Percentiles rank a stretch among this genome's conserved stretches.
These are phyloP conservation scores for Cladosporium velox DNA, from an alignment of 2,329 filamentous ascomycete genomes.

Conservation along the genomic window DNA sequence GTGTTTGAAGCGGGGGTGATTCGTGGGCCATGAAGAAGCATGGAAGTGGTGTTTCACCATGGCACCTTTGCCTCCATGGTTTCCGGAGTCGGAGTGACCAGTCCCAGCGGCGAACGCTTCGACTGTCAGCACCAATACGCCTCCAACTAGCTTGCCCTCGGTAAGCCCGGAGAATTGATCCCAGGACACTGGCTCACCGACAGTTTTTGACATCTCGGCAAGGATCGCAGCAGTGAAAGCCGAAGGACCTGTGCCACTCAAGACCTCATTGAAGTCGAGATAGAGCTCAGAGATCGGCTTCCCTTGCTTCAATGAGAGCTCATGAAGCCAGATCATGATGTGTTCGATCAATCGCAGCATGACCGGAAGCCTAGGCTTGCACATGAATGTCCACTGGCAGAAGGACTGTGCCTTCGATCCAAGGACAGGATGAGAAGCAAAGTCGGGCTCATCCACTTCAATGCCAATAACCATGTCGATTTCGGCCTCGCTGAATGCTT, in stretches of 20 bases:
- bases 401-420: conserved; percentile 70
- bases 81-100: conserved; percentile 71
- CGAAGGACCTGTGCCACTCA: conserved; percentile 69
- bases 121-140: conserved; percentile 67
- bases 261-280: conserved; percentile 71
- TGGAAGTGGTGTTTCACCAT: conserved; percentile 75
- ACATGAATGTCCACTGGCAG: conserved; percentile 75
- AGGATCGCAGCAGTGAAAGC: conserved; percentile 68
- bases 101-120: conserved; percentile 73
- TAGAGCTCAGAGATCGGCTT: conserved; percentile 62
- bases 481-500: conserved; percentile 63
- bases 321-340: conserved; percentile 66
- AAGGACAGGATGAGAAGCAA: conserved; percentile 64
- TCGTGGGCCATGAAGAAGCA: conserved; percentile 69
- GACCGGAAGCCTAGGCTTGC: conserved; percentile 67
- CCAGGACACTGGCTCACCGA: conserved; percentile 58
- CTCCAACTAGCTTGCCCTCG: conserved; percentile 65
- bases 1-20: conserved; percentile 66
- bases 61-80: conserved; percentile 66
- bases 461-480: conserved; percentile 71
- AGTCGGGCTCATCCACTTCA: conserved; percentile 70
- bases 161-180: conserved; percentile 64
- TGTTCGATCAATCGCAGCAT: conserved; percentile 69
- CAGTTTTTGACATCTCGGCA: conserved; percentile 60
- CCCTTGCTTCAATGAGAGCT: conserved; percentile 59